Evolutionary conservation across 192 early-diverging fungal genomes (phyloP), one percentile per base, ranked within the genome.

Genomic region (Backusella luteola): DNA sequence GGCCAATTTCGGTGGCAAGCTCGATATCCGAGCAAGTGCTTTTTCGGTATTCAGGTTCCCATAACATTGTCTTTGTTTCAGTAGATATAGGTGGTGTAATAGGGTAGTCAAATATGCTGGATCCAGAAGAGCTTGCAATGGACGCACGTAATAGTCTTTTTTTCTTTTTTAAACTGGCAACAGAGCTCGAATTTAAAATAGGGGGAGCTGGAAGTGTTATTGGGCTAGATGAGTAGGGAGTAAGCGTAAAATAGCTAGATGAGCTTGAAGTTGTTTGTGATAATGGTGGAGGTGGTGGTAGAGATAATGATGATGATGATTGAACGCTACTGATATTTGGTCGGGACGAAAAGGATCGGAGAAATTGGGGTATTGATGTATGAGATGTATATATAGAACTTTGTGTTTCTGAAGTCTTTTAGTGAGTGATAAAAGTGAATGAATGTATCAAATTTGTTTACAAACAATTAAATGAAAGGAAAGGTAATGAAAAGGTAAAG

Each of bases 1-100:
- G 80, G 0, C 80, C 80, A 49, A 81, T 81, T 56, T 81, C 80
- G 6, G 80, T 81, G 26, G 80, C 80, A 59, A 81, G 75, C 32
- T 81, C 80, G 44, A 81, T 81, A 74, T 81, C 80, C 6, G 73
- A 75, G 14, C 70, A 74, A 19, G 66, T 38, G n/a, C 66, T 46
- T 35, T 75, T 49, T 23, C 76, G 42, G 17, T 44, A 46, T 66
- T 69, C 66, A 53, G 80, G 4, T 66, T 44, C 56, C 66, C 74
- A 35, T 67, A 77, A 32, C 76, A 71, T 69, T 56, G 76, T 66
- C n/a, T 39, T 69, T 21, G 35, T 23, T 36, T 69, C 38, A 14
- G 34, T 38, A 4, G 5, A 21, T 23, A 38, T 69, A 41, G 68
- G 38, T n/a, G 68, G 68, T 39, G 56, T 63, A 14, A 23, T 11